These are phyloP conservation scores for Zymoseptoria brevis DNA, from an alignment of 2,329 filamentous ascomycete genomes.

Conservation along the genomic window DNA sequence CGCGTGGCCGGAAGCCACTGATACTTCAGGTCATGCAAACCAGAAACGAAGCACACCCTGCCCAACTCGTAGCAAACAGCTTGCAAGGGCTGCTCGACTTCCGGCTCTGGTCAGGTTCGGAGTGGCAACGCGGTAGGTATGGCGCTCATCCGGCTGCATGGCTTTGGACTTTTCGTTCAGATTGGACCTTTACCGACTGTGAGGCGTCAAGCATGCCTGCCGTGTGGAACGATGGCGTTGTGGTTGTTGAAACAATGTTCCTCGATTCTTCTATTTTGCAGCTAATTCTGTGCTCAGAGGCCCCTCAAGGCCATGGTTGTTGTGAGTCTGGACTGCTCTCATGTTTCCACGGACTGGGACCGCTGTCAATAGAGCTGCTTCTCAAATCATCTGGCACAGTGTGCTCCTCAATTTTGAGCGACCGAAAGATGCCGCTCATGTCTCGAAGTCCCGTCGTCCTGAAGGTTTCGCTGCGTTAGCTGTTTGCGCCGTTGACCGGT, in stretches of 20 bases:
- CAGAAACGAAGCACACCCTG: not conserved
- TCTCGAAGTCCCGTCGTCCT: conserved; percentile 23
- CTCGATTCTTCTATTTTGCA: not conserved
- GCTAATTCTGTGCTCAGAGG: not conserved
- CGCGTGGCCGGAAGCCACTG: not conserved
- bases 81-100: not conserved
- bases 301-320: conserved; percentile 5
- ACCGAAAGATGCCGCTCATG: conserved; percentile 34
- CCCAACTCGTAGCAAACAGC: not conserved
- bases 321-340: conserved; percentile 18
- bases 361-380: conserved; percentile 15
- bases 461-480: not conserved
- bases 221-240: not conserved
- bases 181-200: not conserved
- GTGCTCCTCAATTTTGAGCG: conserved; percentile 28
- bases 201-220: not conserved
- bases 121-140: not conserved
- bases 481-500: not conserved
- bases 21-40: not conserved
- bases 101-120: too few species aligned
- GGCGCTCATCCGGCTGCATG: not conserved
- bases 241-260: not conserved
- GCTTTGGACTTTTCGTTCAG: not conserved
- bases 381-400: conserved; percentile 13
- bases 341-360: conserved; percentile 12